Conservation (phyloP, 345 rosid species). For the Heritiera littoralis region DNA sequence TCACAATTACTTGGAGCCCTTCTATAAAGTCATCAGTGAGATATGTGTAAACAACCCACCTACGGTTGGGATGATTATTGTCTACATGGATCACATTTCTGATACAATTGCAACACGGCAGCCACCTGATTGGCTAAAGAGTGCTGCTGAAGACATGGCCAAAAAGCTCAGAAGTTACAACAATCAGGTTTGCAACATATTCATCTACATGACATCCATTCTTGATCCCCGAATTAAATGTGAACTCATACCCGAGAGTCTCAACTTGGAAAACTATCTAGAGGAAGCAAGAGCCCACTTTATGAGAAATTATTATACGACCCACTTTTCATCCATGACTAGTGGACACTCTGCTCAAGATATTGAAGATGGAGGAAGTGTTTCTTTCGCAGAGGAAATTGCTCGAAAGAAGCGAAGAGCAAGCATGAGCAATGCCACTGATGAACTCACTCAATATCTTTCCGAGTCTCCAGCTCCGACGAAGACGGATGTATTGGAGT, state of each 20-base stretch:
- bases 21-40: slow-evolving; percentile 74
- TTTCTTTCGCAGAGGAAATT: slow-evolving; percentile 91
- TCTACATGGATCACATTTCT: slow-evolving; percentile 94
- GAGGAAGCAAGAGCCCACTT: slow-evolving; percentile 89
- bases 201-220: slow-evolving; percentile 84
- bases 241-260: slow-evolving; percentile 82
- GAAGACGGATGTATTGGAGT: slow-evolving; percentile 82
- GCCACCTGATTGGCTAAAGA: slow-evolving; percentile 81
- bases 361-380: slow-evolving; percentile 70
- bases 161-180: slow-evolving; percentile 73
- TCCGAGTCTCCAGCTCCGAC: slow-evolving; percentile 86
- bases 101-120: slow-evolving; percentile 75
- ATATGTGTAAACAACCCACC: slow-evolving; percentile 75
- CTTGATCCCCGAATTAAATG: slow-evolving; percentile 88
- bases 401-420: slow-evolving; percentile 89
- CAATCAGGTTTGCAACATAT: slow-evolving; percentile 71
- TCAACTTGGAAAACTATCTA: slow-evolving; percentile 63
- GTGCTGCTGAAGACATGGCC: slow-evolving; percentile 80
- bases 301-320: slow-evolving; percentile 60
- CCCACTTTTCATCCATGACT: slow-evolving; percentile 60
- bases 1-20: slow-evolving; percentile 79
- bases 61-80: slow-evolving; percentile 78
- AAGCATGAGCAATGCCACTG: slow-evolving; percentile 61
- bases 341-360: slow-evolving; percentile 69
- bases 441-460: slow-evolving; percentile 89